Percentiles rank a stretch among this genome's conserved stretches.
Evolutionary conservation across 2,329 filamentous ascomycete species (phyloP).

Genomic region (Camillea tinctor): DNA sequence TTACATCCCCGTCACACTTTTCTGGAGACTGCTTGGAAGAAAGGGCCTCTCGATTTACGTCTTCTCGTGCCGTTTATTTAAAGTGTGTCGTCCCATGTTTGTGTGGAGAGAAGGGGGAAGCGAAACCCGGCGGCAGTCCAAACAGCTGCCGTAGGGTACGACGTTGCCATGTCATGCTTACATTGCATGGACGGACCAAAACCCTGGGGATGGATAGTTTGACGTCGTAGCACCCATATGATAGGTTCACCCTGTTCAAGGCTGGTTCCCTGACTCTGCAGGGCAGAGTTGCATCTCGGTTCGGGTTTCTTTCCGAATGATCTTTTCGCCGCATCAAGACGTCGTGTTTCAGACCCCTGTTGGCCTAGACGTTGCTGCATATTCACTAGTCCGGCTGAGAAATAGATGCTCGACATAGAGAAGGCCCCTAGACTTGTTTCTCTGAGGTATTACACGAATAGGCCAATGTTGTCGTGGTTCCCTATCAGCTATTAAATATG

Average conservation of each 20-base stretch:
- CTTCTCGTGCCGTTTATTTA: not conserved
- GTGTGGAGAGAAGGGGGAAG: not conserved
- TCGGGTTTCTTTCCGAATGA: conserved; percentile 25
- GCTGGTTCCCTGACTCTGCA: conserved; percentile 20
- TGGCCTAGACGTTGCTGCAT: conserved; percentile 17
- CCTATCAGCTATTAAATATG: conserved; percentile 7
- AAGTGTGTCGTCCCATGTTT: not conserved
- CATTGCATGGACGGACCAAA: conserved; percentile 14
- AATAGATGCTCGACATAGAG: not conserved
- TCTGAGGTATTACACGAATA: conserved; percentile 3
- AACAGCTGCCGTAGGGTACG: not conserved
- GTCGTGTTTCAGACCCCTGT: conserved; percentile 29
- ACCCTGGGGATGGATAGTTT: conserved; percentile 7
- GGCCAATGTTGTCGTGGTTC: not conserved
- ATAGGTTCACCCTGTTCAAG: conserved; percentile 12
- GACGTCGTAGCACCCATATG: conserved; percentile 23
- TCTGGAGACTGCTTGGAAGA: not conserved
- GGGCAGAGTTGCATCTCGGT: conserved; percentile 26
- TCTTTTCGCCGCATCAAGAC: conserved; percentile 24
- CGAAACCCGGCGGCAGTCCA: not conserved
- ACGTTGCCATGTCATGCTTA: conserved; percentile 7
- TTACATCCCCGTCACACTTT: not conserved
- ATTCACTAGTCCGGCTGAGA: not conserved
- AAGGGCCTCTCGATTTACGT: not conserved
- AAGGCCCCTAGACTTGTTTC: conserved; percentile 7